Base-by-base conservation (phyloP, 371 early-diverging fungal species). In the Thermomucor indicae-seudaticae region DNA sequence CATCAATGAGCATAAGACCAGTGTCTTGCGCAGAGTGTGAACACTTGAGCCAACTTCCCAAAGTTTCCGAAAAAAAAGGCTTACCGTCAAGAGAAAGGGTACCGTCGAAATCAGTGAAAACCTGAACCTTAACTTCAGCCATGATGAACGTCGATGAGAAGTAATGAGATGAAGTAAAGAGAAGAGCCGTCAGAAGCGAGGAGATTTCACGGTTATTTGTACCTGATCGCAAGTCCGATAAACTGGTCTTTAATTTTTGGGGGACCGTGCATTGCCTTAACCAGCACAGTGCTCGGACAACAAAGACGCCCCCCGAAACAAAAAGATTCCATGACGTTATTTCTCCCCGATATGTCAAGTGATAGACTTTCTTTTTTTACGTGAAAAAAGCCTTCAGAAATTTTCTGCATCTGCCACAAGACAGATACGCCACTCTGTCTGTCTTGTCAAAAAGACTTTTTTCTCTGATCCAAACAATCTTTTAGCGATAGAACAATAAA, bases 61-160 rank as follows among this genome's bases (percentile, higher is more conserved):
- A 42, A n/a, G 28, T 30, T 5, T 6, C 17, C 11, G 14, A 12
- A 14, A 19, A 27, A 43, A n/a, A 4, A 22, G 27, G 14, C 41
- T 50, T 61, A 70, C 74, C 74, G 52, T 74, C 64, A 8, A 74
- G 46, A 20, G 70, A 70, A 14, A 74, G 57, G n/a, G 74, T 74
- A 23, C 74, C 74, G 49, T 74, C 74, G 47, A 74, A 74, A 56
- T 74, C 74, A 43, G 74, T 65, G 42, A 67, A 74, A 10, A 74
- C 70, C 58, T 70, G 64, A 27, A 74, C 54, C 28, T 72, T 55
- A 6, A 56, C 55, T 22, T 42, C 32, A 44, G 56, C 43, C 23
- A 43, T 49, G 27, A 41, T 58, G 11, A 37, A 37, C 11, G 37
- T n/a, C 14, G 37, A 37, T 37, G 37, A 37, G 37, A 3, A 10